phyloP scores from a whole-genome alignment of 805 yeast genomes.

The Saccharomycopsis capsularis region DNA sequence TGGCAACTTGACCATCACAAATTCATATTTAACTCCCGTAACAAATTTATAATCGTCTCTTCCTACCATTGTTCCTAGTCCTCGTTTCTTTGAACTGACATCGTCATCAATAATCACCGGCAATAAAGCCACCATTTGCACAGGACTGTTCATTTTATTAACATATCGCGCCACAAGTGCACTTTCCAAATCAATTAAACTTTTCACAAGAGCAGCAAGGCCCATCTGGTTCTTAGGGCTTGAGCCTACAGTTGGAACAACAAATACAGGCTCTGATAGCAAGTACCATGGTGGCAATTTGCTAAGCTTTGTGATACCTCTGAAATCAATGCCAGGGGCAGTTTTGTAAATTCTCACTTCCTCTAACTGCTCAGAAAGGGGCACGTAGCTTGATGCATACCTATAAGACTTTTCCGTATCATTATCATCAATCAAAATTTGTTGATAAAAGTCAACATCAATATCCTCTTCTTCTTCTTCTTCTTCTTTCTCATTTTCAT shows the following conservation, averaged over 20 bases:
- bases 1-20: slow-evolving; percentile 54
- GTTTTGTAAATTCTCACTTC: slow-evolving; percentile 39
- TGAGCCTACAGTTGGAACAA: background rate
- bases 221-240: background rate
- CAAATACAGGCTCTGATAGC: slow-evolving; percentile 45
- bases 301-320: slow-evolving; percentile 47
- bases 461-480: slow-evolving; percentile 27
- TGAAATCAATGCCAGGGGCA: slow-evolving; percentile 50
- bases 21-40: slow-evolving; percentile 30
- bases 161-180: slow-evolving; percentile 63
- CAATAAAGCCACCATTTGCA: slow-evolving; percentile 46
- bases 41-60: slow-evolving; percentile 19
- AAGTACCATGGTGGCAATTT: slow-evolving; percentile 53
- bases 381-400: slow-evolving; percentile 55
- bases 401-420: slow-evolving; percentile 54
- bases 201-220: slow-evolving; percentile 43
- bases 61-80: too few relatives aligned
- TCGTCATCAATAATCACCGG: slow-evolving; percentile 36
- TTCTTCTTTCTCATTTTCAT: slow-evolving; percentile 20
- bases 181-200: slow-evolving; percentile 40
- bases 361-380: slow-evolving; percentile 43
- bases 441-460: slow-evolving; percentile 23
- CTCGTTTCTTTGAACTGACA: background rate
- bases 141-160: slow-evolving; percentile 38
- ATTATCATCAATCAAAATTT: slow-evolving; percentile 30